Conservation (phyloP, 2,329 filamentous ascomycete genomes). For the Fusarium domesticum region DNA sequence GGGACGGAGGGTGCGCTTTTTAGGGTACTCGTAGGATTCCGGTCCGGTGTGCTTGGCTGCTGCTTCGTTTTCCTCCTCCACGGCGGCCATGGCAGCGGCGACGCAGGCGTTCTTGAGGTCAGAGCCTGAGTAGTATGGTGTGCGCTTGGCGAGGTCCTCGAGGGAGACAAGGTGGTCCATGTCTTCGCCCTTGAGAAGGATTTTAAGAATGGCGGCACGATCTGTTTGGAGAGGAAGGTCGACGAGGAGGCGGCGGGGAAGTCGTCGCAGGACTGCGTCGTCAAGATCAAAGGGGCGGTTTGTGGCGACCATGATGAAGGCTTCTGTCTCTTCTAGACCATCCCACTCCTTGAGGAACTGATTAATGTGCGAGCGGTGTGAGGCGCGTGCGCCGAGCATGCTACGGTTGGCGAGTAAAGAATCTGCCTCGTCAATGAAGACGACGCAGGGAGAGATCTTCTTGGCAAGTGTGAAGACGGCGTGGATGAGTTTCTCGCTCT, state of each 20-base stretch:
- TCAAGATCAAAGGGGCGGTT: conserved; percentile 95
- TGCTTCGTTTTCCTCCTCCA: conserved; percentile 66
- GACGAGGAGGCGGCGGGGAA: conserved; percentile 70
- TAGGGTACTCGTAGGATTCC: conserved; percentile 59
- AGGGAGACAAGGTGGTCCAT: conserved; percentile 62
- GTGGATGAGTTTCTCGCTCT: conserved; percentile 92
- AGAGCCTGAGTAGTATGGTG: conserved; percentile 76
- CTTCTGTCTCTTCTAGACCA: conserved; percentile 74
- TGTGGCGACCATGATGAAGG: conserved; percentile 97
- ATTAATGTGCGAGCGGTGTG: conserved; percentile 87
- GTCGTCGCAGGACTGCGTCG: conserved; percentile 74
- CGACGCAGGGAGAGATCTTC: conserved; percentile 85
- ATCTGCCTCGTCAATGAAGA: conserved; percentile 97
- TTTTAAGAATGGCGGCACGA: conserved; percentile 64
- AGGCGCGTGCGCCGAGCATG: conserved; percentile 61
- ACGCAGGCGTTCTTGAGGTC: conserved; percentile 83
- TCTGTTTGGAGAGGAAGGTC: conserved; percentile 68
- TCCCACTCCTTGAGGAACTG: conserved; percentile 98
- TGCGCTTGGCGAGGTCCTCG: conserved; percentile 60
- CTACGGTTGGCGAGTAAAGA: conserved; percentile 80
- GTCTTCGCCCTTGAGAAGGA: conserved; percentile 67
- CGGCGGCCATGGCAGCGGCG: conserved; percentile 73
- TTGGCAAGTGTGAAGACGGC: conserved; percentile 89
- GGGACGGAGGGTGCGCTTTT: conserved; percentile 50
- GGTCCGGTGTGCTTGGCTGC: conserved; percentile 38